phyloP scores from a whole-genome alignment of 2,329 filamentous ascomycete genomes.

The Aureobasidium sp. region DNA sequence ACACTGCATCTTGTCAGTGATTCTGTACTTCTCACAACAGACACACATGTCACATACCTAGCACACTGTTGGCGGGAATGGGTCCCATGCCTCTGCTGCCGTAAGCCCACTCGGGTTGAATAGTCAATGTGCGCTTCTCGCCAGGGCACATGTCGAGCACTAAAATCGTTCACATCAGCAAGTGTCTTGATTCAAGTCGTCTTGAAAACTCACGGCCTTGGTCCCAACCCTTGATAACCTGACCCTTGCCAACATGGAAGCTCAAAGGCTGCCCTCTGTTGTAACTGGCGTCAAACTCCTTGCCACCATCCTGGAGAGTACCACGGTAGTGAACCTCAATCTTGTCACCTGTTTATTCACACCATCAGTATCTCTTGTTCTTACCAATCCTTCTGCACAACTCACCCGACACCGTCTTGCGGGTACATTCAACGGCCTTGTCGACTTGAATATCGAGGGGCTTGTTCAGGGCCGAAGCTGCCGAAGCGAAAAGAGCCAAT shows the following conservation, averaged over 20 bases:
- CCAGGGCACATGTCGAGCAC: constrained; percentile 93
- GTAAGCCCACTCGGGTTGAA: constrained; percentile 80
- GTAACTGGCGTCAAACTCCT: constrained; percentile 49
- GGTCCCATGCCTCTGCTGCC: constrained; percentile 70
- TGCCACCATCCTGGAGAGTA: constrained; percentile 63
- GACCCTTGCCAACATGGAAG: constrained; percentile 73
- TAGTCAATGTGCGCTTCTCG: constrained; percentile 85
- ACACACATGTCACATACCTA: constrained; percentile 47
- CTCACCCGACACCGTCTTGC: constrained; percentile 51
- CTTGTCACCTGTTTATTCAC: constrained; percentile 51
- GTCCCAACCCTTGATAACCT: constrained; percentile 97
- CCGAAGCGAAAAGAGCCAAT: constrained; percentile 43
- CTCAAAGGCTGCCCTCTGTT: constrained; percentile 67
- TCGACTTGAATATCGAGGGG: constrained; percentile 70
- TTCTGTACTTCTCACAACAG: constrained; percentile 13
- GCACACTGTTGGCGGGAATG: constrained; percentile 74
- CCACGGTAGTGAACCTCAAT: constrained; percentile 85
- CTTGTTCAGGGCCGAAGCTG: constrained; percentile 39
- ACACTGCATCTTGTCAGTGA: constrained; percentile 47
- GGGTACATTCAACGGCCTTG: constrained; percentile 63
- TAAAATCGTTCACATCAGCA: background rate
- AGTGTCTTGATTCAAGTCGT: background rate
- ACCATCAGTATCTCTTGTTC: background rate
- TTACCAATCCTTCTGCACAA: background rate
- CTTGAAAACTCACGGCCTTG: constrained; percentile 44